These are phyloP conservation scores for Calonectria naviculata DNA, from an alignment of 2,329 filamentous ascomycete genomes.

Conservation along the genomic window DNA sequence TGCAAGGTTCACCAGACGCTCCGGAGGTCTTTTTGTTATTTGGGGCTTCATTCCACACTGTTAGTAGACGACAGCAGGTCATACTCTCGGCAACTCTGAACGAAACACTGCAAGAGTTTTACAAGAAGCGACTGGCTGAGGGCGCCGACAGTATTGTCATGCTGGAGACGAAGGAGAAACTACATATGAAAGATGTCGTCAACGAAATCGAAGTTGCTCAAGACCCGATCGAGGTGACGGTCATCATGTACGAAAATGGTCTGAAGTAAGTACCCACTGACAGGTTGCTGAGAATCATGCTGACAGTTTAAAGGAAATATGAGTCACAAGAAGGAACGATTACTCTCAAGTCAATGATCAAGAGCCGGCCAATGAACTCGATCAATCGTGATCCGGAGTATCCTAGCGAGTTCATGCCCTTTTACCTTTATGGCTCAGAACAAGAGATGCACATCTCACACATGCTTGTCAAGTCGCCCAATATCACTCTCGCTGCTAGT, in stretches of 20 bases:
- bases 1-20: constrained; percentile 47
- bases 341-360: constrained; percentile 36
- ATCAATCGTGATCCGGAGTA: constrained; percentile 47
- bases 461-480: constrained; percentile 54
- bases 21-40: constrained; percentile 53
- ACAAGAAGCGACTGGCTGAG: background rate
- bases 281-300: background rate
- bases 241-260: constrained; percentile 23
- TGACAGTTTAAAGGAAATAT: background rate
- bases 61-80: constrained; percentile 48
- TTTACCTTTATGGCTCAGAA: constrained; percentile 55
- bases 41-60: constrained; percentile 51
- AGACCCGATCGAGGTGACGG: constrained; percentile 6
- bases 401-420: constrained; percentile 51
- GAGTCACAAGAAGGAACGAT: constrained; percentile 38
- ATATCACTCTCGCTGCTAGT: constrained; percentile 48
- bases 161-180: constrained; percentile 18
- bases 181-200: constrained; percentile 4
- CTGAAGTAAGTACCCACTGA: background rate
- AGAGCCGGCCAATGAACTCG: constrained; percentile 50
- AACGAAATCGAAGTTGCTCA: background rate
- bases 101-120: background rate
- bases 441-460: constrained; percentile 54
- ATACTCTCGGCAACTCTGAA: constrained; percentile 36
- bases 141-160: constrained; percentile 26